Conservation (phyloP, 2,329 filamentous ascomycete species). For the Penicillium crustosum region DNA sequence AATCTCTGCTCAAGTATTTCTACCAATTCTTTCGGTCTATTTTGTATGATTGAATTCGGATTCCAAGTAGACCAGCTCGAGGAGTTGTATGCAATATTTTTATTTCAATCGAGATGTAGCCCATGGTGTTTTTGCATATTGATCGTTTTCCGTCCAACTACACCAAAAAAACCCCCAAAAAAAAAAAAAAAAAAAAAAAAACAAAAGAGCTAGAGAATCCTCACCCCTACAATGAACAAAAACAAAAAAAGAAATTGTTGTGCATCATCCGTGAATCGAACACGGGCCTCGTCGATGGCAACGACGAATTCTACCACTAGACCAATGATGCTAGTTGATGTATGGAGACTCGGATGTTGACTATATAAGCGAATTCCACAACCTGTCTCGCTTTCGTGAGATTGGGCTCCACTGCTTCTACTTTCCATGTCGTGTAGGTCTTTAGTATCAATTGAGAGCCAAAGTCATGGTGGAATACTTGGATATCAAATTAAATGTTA, state of each 20-base stretch:
- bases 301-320: slow-evolving; percentile 44
- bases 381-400: too few species aligned
- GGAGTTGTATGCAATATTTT: neutral
- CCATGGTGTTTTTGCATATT: neutral
- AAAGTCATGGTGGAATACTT: too few species aligned
- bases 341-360: neutral
- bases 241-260: slow-evolving; percentile 14
- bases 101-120: too few species aligned
- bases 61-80: neutral
- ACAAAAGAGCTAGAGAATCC: neutral
- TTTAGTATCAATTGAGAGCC: neutral
- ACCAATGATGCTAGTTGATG: slow-evolving; percentile 39
- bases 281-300: slow-evolving; percentile 48
- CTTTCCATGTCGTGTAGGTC: neutral
- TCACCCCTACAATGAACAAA: neutral
- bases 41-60: neutral
- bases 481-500: neutral
- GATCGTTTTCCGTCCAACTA: neutral
- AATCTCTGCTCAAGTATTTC: neutral
- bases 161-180: too few species aligned
- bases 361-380: neutral
- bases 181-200: too few species aligned
- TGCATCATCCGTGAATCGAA: slow-evolving; percentile 51
- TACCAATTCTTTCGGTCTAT: neutral
- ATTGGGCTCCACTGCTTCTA: neutral